Conservation (phyloP, 2,329 filamentous ascomycete genomes). For the Microthyrium microscopicum region DNA sequence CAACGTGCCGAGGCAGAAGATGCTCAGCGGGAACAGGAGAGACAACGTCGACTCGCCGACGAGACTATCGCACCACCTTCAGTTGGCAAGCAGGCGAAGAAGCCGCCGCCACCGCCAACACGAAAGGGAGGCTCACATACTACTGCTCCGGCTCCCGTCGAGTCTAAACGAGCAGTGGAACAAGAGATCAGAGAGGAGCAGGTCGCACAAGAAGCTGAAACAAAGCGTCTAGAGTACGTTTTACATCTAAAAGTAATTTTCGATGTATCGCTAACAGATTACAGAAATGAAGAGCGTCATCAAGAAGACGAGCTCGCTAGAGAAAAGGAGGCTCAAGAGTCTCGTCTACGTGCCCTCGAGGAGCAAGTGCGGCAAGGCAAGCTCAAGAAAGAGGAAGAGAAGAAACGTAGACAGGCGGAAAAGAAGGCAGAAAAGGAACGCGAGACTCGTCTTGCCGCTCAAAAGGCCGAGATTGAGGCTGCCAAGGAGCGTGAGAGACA, state of each 20-base stretch:
- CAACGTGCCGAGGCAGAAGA: conserved; percentile 90
- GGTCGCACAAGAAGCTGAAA: conserved; percentile 37
- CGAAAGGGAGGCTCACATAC: conserved; percentile 49
- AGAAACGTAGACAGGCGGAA: conserved; percentile 77
- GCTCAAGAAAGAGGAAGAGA: conserved; percentile 91
- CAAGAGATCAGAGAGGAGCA: conserved; percentile 36
- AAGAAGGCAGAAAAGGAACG: conserved; percentile 76
- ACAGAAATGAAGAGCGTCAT: conserved; percentile 53
- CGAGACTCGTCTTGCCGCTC: conserved; percentile 65
- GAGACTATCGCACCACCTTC: conserved; percentile 51
- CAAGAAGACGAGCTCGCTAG: conserved; percentile 68
- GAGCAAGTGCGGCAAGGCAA: conserved; percentile 90
- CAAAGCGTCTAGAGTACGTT: conserved; percentile 66
- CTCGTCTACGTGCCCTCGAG: conserved; percentile 74
- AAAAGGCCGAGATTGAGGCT: conserved; percentile 81
- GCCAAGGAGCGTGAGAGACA: conserved; percentile 81
- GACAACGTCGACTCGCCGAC: conserved; percentile 65
- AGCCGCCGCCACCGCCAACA: conserved; percentile 46
- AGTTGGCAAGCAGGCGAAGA: conserved; percentile 22
- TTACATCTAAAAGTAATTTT: not conserved
- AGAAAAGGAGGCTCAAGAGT: conserved; percentile 66
- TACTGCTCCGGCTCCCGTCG: conserved; percentile 10
- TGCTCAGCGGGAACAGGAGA: conserved; percentile 69
- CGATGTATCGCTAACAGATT: conserved; percentile 15
- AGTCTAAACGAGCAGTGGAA: conserved; percentile 1